Evolutionary conservation across 805 yeast species (phyloP).

Genomic region (Pichia thaimueangensis): DNA sequence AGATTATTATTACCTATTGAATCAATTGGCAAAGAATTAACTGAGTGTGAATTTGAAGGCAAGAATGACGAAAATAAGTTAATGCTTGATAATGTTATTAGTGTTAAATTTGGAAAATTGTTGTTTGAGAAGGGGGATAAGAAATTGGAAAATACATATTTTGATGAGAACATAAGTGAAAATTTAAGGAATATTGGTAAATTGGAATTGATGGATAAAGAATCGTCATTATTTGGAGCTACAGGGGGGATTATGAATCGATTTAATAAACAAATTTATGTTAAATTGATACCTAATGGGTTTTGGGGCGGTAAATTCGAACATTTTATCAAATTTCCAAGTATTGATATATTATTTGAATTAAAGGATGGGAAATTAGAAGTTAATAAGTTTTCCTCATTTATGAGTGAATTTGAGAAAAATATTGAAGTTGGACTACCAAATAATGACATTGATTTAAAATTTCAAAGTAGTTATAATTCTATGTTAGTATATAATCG

Average conservation of each 20-base stretch:
- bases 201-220: conserved; percentile 21
- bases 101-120: conserved; percentile 26
- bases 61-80: conserved; percentile 6
- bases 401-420: conserved; percentile 26
- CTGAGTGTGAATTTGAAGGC: conserved; percentile 3
- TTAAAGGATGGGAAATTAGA: conserved; percentile 19
- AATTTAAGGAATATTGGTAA: conserved; percentile 19
- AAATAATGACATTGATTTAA: conserved; percentile 23
- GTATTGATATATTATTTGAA: conserved; percentile 29
- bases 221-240: conserved; percentile 22
- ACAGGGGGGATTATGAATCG: conserved; percentile 27
- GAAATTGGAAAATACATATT: conserved; percentile 13
- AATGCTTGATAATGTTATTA: conserved; percentile 21
- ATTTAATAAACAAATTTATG: conserved; percentile 24
- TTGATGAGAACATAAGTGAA: conserved; percentile 25
- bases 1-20: too few relatives aligned
- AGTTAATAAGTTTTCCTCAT: conserved; percentile 19
- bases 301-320: conserved; percentile 17
- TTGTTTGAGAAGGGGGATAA: conserved; percentile 14
- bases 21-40: conserved; percentile 9
- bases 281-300: conserved; percentile 30
- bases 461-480: conserved; percentile 26
- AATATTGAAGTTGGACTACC: conserved; percentile 24
- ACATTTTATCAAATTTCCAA: conserved; percentile 22
- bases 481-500: conserved; percentile 21